These are phyloP conservation scores for Zarea fungicola DNA, from an alignment of 2,329 filamentous ascomycete genomes.

Conservation along the genomic window DNA sequence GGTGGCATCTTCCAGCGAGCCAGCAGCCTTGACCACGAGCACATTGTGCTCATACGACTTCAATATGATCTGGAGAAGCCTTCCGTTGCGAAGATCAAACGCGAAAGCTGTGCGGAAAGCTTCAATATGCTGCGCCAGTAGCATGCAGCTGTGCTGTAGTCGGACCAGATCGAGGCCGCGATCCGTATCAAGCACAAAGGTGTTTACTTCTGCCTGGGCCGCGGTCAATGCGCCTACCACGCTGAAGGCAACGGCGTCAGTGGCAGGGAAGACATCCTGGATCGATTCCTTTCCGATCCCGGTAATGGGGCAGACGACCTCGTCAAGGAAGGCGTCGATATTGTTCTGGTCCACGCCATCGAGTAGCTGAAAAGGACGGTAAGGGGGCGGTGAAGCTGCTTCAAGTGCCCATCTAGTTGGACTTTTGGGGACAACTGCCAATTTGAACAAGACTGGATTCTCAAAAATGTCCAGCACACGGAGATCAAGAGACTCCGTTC, in stretches of 20 bases:
- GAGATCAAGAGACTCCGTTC: conserved; percentile 9
- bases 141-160: conserved; percentile 6
- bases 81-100: conserved; percentile 4
- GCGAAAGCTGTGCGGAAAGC: conserved; percentile 11
- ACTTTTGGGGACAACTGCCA: conserved; percentile 12
- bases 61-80: conserved; percentile 10
- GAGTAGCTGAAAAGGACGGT: conserved; percentile 10
- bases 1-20: conserved; percentile 4
- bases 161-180: conserved; percentile 3
- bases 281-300: conserved; percentile 5
- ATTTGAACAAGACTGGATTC: conserved; percentile 9
- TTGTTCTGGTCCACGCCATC: neutral
- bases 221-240: conserved; percentile 9
- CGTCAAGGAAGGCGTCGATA: conserved; percentile 6
- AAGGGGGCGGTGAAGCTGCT: neutral
- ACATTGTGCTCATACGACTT: conserved; percentile 9
- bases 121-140: conserved; percentile 9
- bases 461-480: conserved; percentile 14
- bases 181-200: conserved; percentile 11
- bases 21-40: neutral
- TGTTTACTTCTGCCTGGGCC: conserved; percentile 10
- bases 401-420: neutral
- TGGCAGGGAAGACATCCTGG: conserved; percentile 7
- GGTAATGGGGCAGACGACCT: conserved; percentile 9
- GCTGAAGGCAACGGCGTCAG: conserved; percentile 11